Evolutionary conservation across 371 early-diverging fungal genomes (phyloP).

Genomic region (Apophysomyces trapeziformis): DNA sequence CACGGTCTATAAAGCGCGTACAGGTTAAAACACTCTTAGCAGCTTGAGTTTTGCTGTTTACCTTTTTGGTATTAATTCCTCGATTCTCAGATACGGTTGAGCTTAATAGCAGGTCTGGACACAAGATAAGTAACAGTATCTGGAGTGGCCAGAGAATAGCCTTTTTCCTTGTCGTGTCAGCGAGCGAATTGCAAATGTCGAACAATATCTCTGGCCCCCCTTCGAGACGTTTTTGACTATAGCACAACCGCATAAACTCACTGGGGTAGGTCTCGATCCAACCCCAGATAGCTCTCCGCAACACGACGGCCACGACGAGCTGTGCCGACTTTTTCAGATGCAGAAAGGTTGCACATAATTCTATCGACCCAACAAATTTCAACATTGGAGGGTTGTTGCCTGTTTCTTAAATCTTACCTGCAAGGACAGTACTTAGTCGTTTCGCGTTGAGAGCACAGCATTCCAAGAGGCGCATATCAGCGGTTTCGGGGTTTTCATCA

Average conservation of each 20-base stretch:
- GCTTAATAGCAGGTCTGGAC: conserved; percentile 71
- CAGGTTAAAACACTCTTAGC: not conserved
- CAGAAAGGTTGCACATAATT: conserved; percentile 64
- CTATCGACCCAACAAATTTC: conserved; percentile 36
- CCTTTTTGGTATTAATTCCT: conserved; percentile 44
- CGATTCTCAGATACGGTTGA: conserved; percentile 53
- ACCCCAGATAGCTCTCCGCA: conserved; percentile 85
- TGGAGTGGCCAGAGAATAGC: conserved; percentile 84
- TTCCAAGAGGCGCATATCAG: conserved; percentile 78
- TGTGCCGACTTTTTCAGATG: conserved; percentile 75
- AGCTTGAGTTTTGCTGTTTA: conserved; percentile 12
- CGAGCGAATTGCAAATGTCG: conserved; percentile 70
- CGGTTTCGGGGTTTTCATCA: conserved; percentile 74
- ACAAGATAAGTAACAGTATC: conserved; percentile 78
- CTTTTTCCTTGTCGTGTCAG: conserved; percentile 72
- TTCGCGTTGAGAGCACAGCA: conserved; percentile 76
- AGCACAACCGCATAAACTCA: conserved; percentile 76
- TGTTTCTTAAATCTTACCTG: conserved; percentile 46
- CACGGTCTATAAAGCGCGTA: conserved; percentile 41
- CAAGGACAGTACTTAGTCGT: conserved; percentile 69
- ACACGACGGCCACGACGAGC: conserved; percentile 66
- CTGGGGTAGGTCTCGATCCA: conserved; percentile 86
- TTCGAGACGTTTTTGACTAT: conserved; percentile 74
- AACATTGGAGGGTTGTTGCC: not conserved
- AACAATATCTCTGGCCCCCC: conserved; percentile 81